These are phyloP conservation scores for Fusarium neocosmosporiellum DNA, from an alignment of 2,329 filamentous ascomycete species.

Conservation along the genomic window DNA sequence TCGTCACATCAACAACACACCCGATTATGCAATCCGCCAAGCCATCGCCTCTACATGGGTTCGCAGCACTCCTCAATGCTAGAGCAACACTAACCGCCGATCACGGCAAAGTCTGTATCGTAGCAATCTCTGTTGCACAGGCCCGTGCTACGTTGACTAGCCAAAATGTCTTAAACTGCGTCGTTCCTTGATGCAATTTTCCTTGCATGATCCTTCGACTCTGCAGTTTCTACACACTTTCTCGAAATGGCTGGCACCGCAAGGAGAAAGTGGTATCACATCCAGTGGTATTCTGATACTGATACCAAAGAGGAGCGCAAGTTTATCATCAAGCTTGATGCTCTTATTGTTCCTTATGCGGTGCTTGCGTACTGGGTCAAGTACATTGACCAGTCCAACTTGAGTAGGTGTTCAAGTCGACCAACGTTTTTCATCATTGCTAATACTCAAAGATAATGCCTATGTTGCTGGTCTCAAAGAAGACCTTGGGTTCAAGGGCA, in stretches of 20 bases:
- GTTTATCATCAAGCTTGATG: conserved; percentile 59
- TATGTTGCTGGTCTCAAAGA: conserved; percentile 66
- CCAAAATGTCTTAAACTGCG: conserved; percentile 5
- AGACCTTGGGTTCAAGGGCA: conserved; percentile 61
- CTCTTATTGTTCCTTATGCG: conserved; percentile 55
- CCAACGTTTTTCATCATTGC: background rate
- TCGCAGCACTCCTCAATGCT: background rate
- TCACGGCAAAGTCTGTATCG: background rate
- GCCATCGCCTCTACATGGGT: background rate
- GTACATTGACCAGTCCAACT: conserved; percentile 42
- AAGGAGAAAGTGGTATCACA: conserved; percentile 25
- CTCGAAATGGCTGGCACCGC: conserved; percentile 11
- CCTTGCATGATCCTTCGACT: background rate
- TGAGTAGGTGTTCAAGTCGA: conserved; percentile 19
- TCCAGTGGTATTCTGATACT: conserved; percentile 21
- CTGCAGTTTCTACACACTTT: background rate
- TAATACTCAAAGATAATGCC: conserved; percentile 57
- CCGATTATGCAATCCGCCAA: background rate
- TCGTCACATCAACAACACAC: background rate
- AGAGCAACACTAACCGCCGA: background rate
- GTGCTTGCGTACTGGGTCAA: conserved; percentile 43
- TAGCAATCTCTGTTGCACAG: background rate
- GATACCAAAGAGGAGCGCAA: conserved; percentile 26
- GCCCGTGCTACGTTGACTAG: background rate
- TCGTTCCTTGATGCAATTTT: background rate